Evolutionary conservation across 352 stramenopile genomes (phyloP), one percentile per base, ranked within the genome.

Genomic region (Aphanomyces stellatus): DNA sequence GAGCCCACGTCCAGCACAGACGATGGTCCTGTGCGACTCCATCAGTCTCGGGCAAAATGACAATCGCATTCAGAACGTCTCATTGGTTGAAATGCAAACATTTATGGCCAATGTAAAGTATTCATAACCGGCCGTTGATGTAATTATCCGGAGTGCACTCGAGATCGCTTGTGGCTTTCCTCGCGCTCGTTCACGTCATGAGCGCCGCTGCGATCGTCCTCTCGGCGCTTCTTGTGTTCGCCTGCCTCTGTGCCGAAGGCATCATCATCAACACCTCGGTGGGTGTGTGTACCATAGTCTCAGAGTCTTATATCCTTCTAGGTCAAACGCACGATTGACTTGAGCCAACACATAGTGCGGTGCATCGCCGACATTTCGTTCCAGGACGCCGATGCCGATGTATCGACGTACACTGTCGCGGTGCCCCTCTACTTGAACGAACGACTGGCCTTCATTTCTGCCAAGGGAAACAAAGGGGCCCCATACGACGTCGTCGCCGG

Each of bases 331-430:
- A 78, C 77, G 46, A 70, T 92, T 30, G 84, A 95, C 67, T 66
- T 95, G 56, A 95, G 82, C 30, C 81, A 82, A 70, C 86, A 93
- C 73, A 81, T 95, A 48, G 86, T 92, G 73, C 81, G 81, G 46
- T 76, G 88, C 57, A 71, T 85, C 53, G 80, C 74, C 2, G 86
- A 95, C 71, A 83, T 92, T 48, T 69, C 81, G 61, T 91, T 95
- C 62, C 73, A 74, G 22, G 80, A 95, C 48, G 72, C 72, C n/a
- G 74, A 82, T 51, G 74, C 74, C 31, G 62, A 76, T 48, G 79
- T 85, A 51, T 71, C 41, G 2, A 68, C 87, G 74, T 95, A 93
- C 72, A 64, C 76, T 40, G 76, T 92, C 51, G 78, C 74, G 6
- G 78, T 95, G 55, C 76, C 85, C 17, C 76, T 80, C 37, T 64